A percentile compares a stretch with the other conserved stretches of the same genome.
These are phyloP conservation scores for Metroxylon sagu DNA, from an alignment of 176 grass and related monocot genomes.

Conservation along the genomic window DNA sequence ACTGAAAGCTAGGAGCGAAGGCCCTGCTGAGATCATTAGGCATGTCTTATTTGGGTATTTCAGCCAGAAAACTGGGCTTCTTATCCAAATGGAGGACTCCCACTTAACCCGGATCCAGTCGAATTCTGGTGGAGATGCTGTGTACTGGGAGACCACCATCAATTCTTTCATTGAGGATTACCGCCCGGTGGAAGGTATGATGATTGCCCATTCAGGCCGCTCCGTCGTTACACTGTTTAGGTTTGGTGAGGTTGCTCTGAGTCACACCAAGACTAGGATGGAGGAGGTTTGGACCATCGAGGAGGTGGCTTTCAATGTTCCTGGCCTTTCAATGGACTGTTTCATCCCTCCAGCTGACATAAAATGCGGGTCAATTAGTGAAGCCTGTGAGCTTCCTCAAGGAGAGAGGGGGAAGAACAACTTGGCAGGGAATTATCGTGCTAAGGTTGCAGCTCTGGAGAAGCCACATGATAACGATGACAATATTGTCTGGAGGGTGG, in stretches of 20 bases:
- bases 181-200: slow-evolving; percentile 15
- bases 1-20: slow-evolving; percentile 16
- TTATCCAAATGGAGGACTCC: slow-evolving; percentile 20
- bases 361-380: slow-evolving; percentile 9
- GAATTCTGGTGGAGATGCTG: slow-evolving; percentile 7
- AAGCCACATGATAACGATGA: not conserved
- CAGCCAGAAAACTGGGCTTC: slow-evolving; percentile 15
- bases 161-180: slow-evolving; percentile 14
- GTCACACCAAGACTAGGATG: slow-evolving; percentile 20
- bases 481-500: slow-evolving; percentile 2
- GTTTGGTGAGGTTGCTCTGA: slow-evolving; percentile 19
- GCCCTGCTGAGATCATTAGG: slow-evolving; percentile 18
- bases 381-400: slow-evolving; percentile 15
- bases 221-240: slow-evolving; percentile 16
- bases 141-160: slow-evolving; percentile 19
- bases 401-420: slow-evolving; percentile 9
- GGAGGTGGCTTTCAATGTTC: slow-evolving; percentile 17
- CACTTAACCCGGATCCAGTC: slow-evolving; percentile 15
- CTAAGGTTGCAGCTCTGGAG: slow-evolving; percentile 13
- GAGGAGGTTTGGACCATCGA: slow-evolving; percentile 19
- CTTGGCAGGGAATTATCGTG: not conserved
- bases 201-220: slow-evolving; percentile 18
- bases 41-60: slow-evolving; percentile 20
- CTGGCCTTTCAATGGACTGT: slow-evolving; percentile 19
- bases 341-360: slow-evolving; percentile 15